Conservation (phyloP, 345 rosid genomes). For the Geranium rotundifolium region DNA sequence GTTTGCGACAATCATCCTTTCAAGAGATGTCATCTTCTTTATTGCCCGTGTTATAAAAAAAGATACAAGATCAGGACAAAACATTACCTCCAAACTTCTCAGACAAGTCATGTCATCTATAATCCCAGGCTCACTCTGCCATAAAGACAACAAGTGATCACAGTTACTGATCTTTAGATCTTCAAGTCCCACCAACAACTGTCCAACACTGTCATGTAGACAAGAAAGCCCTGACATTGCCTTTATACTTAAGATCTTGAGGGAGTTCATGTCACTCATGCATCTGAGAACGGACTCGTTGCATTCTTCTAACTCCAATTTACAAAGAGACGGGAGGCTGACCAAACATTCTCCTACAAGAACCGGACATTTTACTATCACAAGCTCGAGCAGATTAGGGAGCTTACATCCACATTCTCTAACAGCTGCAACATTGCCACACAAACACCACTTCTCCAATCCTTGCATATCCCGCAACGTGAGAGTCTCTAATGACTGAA, state of each 20-base stretch:
- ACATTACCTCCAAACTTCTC: neutral
- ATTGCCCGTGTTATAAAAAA: too few relatives aligned
- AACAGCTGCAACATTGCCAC: neutral
- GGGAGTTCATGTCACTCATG: neutral
- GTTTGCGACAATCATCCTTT: too few relatives aligned
- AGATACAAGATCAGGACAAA: neutral
- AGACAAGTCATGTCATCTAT: neutral
- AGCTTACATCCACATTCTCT: too few relatives aligned
- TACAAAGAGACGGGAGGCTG: neutral
- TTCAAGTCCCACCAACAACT: too few relatives aligned
- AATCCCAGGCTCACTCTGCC: neutral
- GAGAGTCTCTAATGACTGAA: neutral
- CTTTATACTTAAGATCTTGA: neutral
- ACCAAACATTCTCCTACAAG: neutral
- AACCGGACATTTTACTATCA: neutral
- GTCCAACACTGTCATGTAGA: neutral
- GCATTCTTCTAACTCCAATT: neutral
- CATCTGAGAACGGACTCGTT: neutral
- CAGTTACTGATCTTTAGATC: too few relatives aligned
- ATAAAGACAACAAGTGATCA: neutral
- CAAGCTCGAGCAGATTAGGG: neutral
- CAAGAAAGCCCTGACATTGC: neutral
- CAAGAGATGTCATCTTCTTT: neutral
- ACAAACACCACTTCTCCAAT: too few relatives aligned
- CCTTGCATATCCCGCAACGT: neutral